Conservation (phyloP, 106 monocot genomes). For the Dactylorhiza incarnata region DNA sequence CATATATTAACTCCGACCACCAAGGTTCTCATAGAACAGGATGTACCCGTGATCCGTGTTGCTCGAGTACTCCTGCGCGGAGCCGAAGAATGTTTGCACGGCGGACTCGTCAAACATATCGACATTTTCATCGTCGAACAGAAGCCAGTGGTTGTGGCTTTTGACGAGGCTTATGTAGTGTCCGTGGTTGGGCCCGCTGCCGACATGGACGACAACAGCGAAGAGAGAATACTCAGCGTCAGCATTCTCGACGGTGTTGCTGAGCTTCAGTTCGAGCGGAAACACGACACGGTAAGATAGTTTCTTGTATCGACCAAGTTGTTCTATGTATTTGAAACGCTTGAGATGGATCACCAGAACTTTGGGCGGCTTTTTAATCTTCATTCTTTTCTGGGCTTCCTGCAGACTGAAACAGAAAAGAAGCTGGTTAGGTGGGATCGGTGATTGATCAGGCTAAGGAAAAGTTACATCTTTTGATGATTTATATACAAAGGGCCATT, state of each 20-base stretch:
- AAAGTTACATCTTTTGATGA: no score
- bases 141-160: constrained; percentile 27
- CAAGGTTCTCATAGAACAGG: constrained; percentile 26
- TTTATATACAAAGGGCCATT: no score
- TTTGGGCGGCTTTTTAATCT: constrained; percentile 43
- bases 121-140: constrained; percentile 32
- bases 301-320: constrained; percentile 42
- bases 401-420: constrained; percentile 24
- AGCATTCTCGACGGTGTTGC: constrained; percentile 18
- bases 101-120: constrained; percentile 29
- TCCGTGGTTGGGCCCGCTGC: constrained; percentile 49
- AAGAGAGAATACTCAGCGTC: constrained; percentile 42
- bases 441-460: neutral
- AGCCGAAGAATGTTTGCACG: constrained; percentile 31
- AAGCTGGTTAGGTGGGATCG: neutral
- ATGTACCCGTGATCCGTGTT: constrained; percentile 40
- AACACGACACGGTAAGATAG: constrained; percentile 45
- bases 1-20: constrained; percentile 7
- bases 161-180: constrained; percentile 47
- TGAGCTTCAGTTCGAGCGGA: constrained; percentile 45
- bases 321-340: constrained; percentile 49
- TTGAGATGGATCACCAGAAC: constrained; percentile 50
- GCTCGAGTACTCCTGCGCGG: constrained; percentile 30
- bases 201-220: constrained; percentile 44
- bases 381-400: constrained; percentile 57